Base-by-base conservation (phyloP, 345 rosid species). In the Arabidopsis arenosa region DNA sequence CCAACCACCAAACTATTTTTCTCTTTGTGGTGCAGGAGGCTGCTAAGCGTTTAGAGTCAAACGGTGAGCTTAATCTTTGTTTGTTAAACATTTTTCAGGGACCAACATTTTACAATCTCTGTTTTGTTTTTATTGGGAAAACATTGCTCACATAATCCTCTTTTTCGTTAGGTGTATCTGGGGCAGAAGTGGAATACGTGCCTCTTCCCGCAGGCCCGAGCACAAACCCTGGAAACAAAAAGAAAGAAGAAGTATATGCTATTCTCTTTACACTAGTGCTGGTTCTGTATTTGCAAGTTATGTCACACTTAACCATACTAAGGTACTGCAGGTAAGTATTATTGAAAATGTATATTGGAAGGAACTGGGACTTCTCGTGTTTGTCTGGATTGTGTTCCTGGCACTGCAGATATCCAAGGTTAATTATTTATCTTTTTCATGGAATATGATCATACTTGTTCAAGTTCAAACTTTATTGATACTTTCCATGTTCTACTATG, bases 281-380 rank as follows among this genome's bases (percentile, higher is more conserved):
- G 0, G 13, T 66, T 51, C 15, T 57, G 40, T 78, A 48, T 59
- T 64, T 57, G 57, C 15, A 64, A 47, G 45, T 49, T 56, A 12
- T 58, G 48, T 72, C 9, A 49, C 28, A 39, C 0, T 17, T 51
- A 23, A 67, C 21, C 45, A 47, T 47, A 7, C 57, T 72, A 66
- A 13, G 72, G 53, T 17, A 37, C 18, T 74, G 61, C 86, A 89
- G 97, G 87, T 87, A 17, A 52, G 80, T 39, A 4, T 91, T 73
- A 69, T 84, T 69, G 89, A 88, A 70, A 92, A 92, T 63, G 89
- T 92, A 43, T 81, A 64, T 58, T 92, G 95, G 97, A 89, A 83
- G 80, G 96, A 92, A 82, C 84, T 92, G 9, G 95, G 97, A 3
- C 87, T 92, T 79, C 97, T 92, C 9, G 84, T 82, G 36, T 84